Percentiles rank a stretch among this genome's conserved stretches.
These are phyloP conservation scores for Venturia effusa DNA, from an alignment of 2,329 filamentous ascomycete species.

Conservation along the genomic window DNA sequence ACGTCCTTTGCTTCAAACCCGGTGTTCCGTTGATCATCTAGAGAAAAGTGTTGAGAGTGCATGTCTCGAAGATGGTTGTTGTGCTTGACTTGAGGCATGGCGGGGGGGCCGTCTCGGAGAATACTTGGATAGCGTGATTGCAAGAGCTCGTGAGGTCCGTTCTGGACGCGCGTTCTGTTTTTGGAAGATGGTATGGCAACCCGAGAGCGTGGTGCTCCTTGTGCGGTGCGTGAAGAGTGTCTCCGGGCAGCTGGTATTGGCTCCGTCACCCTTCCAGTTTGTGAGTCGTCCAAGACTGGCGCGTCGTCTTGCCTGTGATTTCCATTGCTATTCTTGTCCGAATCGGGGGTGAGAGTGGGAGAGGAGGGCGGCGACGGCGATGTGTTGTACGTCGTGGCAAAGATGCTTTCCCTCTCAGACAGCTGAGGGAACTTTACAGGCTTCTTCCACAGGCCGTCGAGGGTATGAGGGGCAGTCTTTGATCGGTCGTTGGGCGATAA, in stretches of 20 bases:
- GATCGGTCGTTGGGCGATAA: slow-evolving; percentile 26
- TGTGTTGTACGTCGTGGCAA: slow-evolving; percentile 45
- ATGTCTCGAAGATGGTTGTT: slow-evolving; percentile 15
- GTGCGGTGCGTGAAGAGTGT: not conserved
- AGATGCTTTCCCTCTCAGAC: slow-evolving; percentile 53
- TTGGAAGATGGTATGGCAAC: slow-evolving; percentile 2
- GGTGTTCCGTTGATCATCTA: slow-evolving; percentile 21
- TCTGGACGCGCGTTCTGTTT: not conserved
- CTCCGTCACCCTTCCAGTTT: slow-evolving; percentile 1
- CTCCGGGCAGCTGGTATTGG: not conserved
- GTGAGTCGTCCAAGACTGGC: not conserved
- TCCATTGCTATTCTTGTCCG: not conserved
- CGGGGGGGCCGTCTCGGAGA: slow-evolving; percentile 22
- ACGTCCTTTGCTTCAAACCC: slow-evolving; percentile 11
- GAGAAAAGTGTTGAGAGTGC: slow-evolving; percentile 26
- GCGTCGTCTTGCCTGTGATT: slow-evolving; percentile 4
- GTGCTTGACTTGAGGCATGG: slow-evolving; percentile 14
- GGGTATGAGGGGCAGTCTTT: slow-evolving; percentile 25
- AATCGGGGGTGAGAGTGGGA: not conserved
- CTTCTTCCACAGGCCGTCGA: slow-evolving; percentile 25
- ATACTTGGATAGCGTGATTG: not conserved
- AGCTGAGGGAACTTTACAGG: slow-evolving; percentile 38
- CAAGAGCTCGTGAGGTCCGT: slow-evolving; percentile 16
- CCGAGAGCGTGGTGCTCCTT: not conserved
- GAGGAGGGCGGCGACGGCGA: slow-evolving; percentile 7